These are phyloP conservation scores for Rhizoctonia solani DNA, from an alignment of 1,284 basidiomycete genomes.

Conservation along the genomic window DNA sequence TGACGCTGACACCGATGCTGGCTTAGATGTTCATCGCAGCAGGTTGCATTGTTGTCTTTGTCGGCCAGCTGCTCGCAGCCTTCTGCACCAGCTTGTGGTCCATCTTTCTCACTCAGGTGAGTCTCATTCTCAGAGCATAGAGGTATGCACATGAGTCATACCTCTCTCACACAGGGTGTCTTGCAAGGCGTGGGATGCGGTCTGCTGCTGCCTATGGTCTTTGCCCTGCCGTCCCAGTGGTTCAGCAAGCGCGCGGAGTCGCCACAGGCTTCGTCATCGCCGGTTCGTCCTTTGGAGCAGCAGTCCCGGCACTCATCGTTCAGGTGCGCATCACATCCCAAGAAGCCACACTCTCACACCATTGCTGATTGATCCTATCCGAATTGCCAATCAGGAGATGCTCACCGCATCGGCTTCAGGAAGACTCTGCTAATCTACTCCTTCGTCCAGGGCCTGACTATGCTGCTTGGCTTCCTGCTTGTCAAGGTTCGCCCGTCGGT, in stretches of 20 bases:
- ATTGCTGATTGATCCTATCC: not conserved
- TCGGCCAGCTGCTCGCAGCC: slow-evolving; percentile 37
- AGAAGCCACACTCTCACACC: not conserved
- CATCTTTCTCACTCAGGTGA: slow-evolving; percentile 39
- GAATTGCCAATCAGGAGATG: slow-evolving; percentile 34
- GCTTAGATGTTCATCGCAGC: slow-evolving; percentile 35
- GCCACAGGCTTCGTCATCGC: slow-evolving; percentile 42
- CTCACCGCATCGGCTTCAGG: slow-evolving; percentile 38
- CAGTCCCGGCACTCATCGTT: slow-evolving; percentile 16
- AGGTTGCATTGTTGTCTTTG: slow-evolving; percentile 37
- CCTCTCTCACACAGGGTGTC: slow-evolving; percentile 19
- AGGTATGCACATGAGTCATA: not conserved
- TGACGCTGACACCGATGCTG: not conserved
- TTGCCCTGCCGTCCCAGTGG: slow-evolving; percentile 42
- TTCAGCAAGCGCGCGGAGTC: slow-evolving; percentile 40
- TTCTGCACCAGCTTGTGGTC: slow-evolving; percentile 40
- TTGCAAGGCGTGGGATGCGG: slow-evolving; percentile 38
- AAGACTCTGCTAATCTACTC: slow-evolving; percentile 40
- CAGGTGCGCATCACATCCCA: not conserved
- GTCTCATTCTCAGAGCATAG: not conserved
- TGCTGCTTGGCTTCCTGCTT: slow-evolving; percentile 35
- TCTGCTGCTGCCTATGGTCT: slow-evolving; percentile 38
- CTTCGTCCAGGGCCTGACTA: slow-evolving; percentile 36
- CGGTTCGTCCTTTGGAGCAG: slow-evolving; percentile 40
- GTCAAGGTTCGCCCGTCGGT: slow-evolving; percentile 36